These are phyloP conservation scores for Heliamphora exappendiculata DNA, from an alignment of 148 eudicot genomes.

Conservation along the genomic window DNA sequence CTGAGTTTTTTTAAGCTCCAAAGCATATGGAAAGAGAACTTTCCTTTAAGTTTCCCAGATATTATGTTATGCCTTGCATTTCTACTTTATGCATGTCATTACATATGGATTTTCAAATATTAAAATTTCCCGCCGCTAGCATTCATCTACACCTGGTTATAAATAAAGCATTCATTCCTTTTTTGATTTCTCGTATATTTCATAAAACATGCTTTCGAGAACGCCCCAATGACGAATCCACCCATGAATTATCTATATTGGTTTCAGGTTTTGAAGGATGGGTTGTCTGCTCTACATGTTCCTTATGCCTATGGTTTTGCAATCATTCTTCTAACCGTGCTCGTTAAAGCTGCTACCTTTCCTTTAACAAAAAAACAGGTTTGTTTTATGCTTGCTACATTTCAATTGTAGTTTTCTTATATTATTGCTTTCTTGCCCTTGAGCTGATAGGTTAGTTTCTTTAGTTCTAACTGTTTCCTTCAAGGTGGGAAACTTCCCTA, in stretches of 20 bases:
- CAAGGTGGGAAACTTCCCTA: not conserved
- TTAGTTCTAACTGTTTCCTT: not conserved
- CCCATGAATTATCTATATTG: not conserved
- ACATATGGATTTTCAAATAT: not conserved
- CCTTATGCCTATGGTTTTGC: constrained; percentile 73
- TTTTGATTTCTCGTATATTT: too few relatives aligned
- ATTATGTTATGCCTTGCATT: not conserved
- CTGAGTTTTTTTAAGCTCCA: not conserved
- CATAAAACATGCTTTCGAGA: too few relatives aligned
- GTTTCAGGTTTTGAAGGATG: constrained; percentile 53
- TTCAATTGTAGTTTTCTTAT: not conserved
- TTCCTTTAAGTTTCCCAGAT: not conserved
- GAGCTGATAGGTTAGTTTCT: not conserved
- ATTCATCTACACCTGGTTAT: too few relatives aligned
- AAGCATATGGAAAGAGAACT: not conserved
- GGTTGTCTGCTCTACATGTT: constrained; percentile 45
- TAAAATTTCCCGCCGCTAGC: too few relatives aligned
- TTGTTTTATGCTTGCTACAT: constrained; percentile 5
- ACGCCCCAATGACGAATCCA: too few relatives aligned
- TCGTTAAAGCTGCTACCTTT: constrained; percentile 65
- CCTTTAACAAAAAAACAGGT: constrained; percentile 74
- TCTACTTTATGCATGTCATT: not conserved
- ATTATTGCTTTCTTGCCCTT: not conserved
- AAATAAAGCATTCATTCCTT: too few relatives aligned
- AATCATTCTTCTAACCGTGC: constrained; percentile 54